Evolutionary conservation across 2,329 filamentous ascomycete species (phyloP).

Genomic region (Aschersonia sp.): DNA sequence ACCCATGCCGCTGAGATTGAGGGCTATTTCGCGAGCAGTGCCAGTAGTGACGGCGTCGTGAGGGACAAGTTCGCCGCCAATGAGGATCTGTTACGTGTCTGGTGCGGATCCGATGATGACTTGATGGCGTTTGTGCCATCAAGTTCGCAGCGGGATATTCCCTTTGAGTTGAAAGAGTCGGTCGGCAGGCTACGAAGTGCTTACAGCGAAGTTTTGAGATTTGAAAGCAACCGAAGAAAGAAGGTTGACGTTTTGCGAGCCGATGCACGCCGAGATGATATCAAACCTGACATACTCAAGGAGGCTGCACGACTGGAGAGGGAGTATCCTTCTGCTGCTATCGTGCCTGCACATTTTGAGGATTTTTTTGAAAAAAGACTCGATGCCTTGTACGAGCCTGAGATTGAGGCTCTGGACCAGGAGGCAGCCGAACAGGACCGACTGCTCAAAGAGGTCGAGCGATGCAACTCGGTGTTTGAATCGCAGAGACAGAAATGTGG

Average conservation of each 20-base stretch:
- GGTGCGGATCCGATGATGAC: slow-evolving; percentile 66
- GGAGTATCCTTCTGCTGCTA: slow-evolving; percentile 68
- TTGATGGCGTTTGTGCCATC: slow-evolving; percentile 84
- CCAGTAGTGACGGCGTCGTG: slow-evolving; percentile 44
- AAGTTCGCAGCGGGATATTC: slow-evolving; percentile 64
- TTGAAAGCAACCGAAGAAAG: slow-evolving; percentile 68
- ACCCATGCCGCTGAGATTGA: slow-evolving; percentile 65
- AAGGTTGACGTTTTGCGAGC: slow-evolving; percentile 68
- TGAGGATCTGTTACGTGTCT: slow-evolving; percentile 58
- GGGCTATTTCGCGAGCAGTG: slow-evolving; percentile 61
- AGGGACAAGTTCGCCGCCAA: slow-evolving; percentile 66
- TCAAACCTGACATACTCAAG: slow-evolving; percentile 67
- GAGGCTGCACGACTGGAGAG: slow-evolving; percentile 79
- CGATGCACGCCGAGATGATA: slow-evolving; percentile 76
- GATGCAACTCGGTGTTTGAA: slow-evolving; percentile 68
- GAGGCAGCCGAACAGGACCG: slow-evolving; percentile 67
- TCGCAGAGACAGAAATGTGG: slow-evolving; percentile 53
- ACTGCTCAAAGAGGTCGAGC: slow-evolving; percentile 52
- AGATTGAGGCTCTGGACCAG: slow-evolving; percentile 54
- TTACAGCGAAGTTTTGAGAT: slow-evolving; percentile 70
- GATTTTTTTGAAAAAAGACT: slow-evolving; percentile 76
- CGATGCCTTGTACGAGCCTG: slow-evolving; percentile 60
- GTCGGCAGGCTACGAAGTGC: slow-evolving; percentile 62
- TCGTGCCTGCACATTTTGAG: slow-evolving; percentile 85
- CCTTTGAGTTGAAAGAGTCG: slow-evolving; percentile 66